A percentile compares a stretch with the other conserved stretches of the same genome.
phyloP scores from a whole-genome alignment of 495 filamentous ascomycete genomes.

The Parathielavia hyrcaniae region DNA sequence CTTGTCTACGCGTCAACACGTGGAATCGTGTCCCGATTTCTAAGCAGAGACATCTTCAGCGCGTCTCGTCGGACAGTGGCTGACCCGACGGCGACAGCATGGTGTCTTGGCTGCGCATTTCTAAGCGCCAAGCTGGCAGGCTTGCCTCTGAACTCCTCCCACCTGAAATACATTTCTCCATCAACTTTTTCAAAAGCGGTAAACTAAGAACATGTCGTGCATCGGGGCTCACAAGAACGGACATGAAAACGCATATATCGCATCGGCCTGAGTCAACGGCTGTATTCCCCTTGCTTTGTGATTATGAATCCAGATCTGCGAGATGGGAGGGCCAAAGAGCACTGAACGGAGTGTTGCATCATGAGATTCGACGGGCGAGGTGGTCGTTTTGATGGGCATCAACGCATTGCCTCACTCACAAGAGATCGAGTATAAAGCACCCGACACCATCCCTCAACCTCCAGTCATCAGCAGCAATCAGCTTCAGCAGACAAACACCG shows the following conservation, averaged over 20 bases:
- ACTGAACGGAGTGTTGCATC: background rate
- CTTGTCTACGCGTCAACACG: background rate
- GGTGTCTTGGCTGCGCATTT: background rate
- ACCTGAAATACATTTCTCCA: no score
- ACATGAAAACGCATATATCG: background rate
- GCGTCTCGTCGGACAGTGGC: background rate
- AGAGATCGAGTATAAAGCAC: no score
- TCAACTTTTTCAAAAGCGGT: background rate
- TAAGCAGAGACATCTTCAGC: background rate
- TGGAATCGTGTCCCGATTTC: constrained; percentile 1
- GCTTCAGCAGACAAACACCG: background rate
- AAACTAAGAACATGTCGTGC: background rate
- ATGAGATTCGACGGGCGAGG: background rate
- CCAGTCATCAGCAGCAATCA: background rate
- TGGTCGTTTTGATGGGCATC: background rate
- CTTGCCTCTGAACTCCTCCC: constrained; percentile 2
- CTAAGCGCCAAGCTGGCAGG: constrained; percentile 8
- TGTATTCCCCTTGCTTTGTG: background rate
- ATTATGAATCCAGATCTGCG: background rate
- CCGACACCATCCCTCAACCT: no score
- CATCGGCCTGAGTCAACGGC: constrained; percentile 6
- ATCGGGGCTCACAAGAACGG: background rate
- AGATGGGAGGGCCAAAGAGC: background rate
- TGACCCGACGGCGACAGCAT: background rate
- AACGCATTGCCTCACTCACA: background rate